Percentiles rank a stretch among this genome's conserved stretches.
phyloP scores from a whole-genome alignment of 257 asterid genomes.

The Plantago ovata region DNA sequence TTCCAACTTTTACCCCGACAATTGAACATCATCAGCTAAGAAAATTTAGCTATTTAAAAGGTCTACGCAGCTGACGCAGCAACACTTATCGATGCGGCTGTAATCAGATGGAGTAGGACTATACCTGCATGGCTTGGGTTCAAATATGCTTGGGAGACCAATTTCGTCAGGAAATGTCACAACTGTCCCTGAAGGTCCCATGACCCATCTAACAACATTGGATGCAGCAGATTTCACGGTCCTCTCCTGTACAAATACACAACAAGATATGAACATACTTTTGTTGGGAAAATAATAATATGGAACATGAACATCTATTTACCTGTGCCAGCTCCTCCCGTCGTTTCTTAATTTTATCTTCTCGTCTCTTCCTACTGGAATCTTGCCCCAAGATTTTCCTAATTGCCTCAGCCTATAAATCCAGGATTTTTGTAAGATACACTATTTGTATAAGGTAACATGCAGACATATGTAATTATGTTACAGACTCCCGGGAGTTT shows the following conservation, averaged over 20 bases:
- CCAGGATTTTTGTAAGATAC: conserved; percentile 1
- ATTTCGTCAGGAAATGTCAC: conserved; percentile 76
- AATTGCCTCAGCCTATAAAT: conserved; percentile 81
- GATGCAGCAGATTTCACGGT: conserved; percentile 36
- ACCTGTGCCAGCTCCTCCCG: conserved; percentile 69
- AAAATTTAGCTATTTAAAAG: neutral
- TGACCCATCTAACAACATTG: conserved; percentile 68
- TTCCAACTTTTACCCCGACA: neutral
- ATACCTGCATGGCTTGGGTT: conserved; percentile 67
- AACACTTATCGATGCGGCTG: neutral
- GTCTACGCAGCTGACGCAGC: no score
- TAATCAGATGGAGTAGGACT: neutral
- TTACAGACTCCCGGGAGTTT: no score
- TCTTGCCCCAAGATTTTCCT: conserved; percentile 88
- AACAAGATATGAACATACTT: neutral
- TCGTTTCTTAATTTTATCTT: conserved; percentile 59
- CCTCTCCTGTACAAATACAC: conserved; percentile 51
- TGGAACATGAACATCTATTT: neutral
- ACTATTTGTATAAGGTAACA: neutral
- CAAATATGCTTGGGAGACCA: conserved; percentile 80
- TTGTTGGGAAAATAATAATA: neutral
- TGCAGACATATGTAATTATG: no score
- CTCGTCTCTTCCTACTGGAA: conserved; percentile 78
- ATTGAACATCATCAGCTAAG: neutral
- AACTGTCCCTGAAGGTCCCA: conserved; percentile 76